Conservation (phyloP, 1,284 basidiomycete species). For the Tetrapyrgos nigripes region DNA sequence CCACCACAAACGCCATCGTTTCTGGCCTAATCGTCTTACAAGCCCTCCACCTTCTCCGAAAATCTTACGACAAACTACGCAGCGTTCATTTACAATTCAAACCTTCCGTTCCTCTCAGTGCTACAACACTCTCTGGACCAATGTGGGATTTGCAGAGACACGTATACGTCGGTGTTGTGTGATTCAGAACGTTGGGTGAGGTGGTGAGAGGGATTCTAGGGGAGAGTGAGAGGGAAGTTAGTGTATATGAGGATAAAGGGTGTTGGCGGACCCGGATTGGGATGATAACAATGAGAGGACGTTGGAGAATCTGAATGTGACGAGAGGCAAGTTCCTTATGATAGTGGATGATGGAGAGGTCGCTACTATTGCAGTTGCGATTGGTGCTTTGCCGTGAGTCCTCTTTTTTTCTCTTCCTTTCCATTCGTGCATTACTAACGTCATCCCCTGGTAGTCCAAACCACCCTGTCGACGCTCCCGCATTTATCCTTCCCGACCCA, state of each 20-base stretch:
- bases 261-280: slow-evolving; percentile 90
- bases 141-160: slow-evolving; percentile 91
- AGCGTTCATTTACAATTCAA: slow-evolving; percentile 82
- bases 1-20: slow-evolving; percentile 98
- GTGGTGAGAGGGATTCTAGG: slow-evolving; percentile 73
- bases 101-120: slow-evolving; percentile 75
- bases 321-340: slow-evolving; percentile 81
- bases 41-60: slow-evolving; percentile 64
- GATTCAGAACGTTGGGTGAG: slow-evolving; percentile 78
- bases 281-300: slow-evolving; percentile 83
- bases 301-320: slow-evolving; percentile 74
- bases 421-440: slow-evolving; percentile 10
- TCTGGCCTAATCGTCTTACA: slow-evolving; percentile 95
- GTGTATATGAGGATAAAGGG: slow-evolving; percentile 86
- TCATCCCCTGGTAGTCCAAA: slow-evolving; percentile 45
- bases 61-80: background rate
- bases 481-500: slow-evolving; percentile 66
- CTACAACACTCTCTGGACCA: slow-evolving; percentile 67
- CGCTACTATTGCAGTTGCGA: slow-evolving; percentile 75
- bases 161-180: slow-evolving; percentile 79
- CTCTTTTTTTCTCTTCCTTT: slow-evolving; percentile 5
- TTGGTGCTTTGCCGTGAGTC: slow-evolving; percentile 78
- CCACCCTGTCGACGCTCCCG: slow-evolving; percentile 52
- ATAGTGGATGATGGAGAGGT: slow-evolving; percentile 87
- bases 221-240: slow-evolving; percentile 71